Percentiles rank a stretch among this genome's conserved stretches.
phyloP scores from a whole-genome alignment of 2,329 filamentous ascomycete species.

The Rhexocercosporidium sp. region DNA sequence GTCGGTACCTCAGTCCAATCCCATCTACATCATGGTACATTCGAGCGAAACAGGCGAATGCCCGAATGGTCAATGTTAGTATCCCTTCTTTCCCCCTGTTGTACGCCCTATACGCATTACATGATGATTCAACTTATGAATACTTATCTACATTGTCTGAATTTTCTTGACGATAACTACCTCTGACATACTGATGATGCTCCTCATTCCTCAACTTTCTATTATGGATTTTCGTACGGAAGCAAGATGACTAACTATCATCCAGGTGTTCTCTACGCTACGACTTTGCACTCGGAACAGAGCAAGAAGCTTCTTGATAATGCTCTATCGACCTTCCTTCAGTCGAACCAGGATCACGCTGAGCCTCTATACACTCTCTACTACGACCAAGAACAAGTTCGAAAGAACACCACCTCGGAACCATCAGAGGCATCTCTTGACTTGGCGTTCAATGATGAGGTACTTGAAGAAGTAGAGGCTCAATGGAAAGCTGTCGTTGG shows the following conservation, averaged over 20 bases:
- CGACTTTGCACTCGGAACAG: constrained; percentile 28
- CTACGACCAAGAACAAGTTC: constrained; percentile 56
- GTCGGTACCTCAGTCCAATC: constrained; percentile 47
- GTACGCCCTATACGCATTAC: constrained; percentile 46
- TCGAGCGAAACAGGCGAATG: constrained; percentile 94
- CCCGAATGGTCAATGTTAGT: constrained; percentile 88
- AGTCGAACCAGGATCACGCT: constrained; percentile 39
- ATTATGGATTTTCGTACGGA: constrained; percentile 7
- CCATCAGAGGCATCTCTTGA: constrained; percentile 58
- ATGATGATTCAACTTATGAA: constrained; percentile 87
- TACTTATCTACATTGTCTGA: constrained; percentile 99
- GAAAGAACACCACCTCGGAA: constrained; percentile 32
- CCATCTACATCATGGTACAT: constrained; percentile 71
- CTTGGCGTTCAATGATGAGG: constrained; percentile 75
- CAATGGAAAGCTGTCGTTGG: constrained; percentile 68
- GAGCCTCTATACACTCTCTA: constrained; percentile 56
- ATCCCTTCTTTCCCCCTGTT: constrained; percentile 27
- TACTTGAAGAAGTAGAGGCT: constrained; percentile 68
- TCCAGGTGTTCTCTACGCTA: constrained; percentile 44
- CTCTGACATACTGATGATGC: constrained; percentile 88
- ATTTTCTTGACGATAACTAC: constrained; percentile 82
- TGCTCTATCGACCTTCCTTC: constrained; percentile 51
- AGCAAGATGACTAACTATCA: constrained; percentile 31
- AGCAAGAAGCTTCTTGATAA: constrained; percentile 36
- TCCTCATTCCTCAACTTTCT: constrained; percentile 26